Percentiles rank a stretch among this genome's conserved stretches.
Evolutionary conservation across 2,329 filamentous ascomycete genomes (phyloP).

Genomic region (Colletotrichum salicis): DNA sequence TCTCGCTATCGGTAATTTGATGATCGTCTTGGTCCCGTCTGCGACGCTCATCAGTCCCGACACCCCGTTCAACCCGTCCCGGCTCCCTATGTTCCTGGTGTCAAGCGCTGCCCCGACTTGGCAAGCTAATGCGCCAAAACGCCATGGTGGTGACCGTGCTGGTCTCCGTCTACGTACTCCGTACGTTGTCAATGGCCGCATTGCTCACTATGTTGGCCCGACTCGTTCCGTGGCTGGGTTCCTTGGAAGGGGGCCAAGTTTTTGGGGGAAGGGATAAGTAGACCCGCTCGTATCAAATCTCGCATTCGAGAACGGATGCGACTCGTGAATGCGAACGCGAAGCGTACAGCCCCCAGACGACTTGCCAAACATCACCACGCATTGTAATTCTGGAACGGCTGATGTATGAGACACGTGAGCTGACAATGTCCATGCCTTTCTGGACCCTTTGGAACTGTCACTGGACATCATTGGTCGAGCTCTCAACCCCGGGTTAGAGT

Average conservation of each 20-base stretch:
- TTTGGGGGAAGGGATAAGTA: not conserved
- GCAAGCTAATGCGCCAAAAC: not conserved
- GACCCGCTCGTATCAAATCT: conserved; percentile 15
- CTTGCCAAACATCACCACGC: conserved; percentile 4
- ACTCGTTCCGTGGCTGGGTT: not conserved
- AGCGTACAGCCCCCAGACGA: not conserved
- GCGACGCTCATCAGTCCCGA: not conserved
- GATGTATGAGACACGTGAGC: conserved; percentile 34
- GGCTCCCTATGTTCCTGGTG: not conserved
- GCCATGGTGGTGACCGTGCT: conserved; percentile 15
- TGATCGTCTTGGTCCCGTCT: not conserved
- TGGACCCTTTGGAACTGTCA: not conserved
- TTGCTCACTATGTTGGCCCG: not conserved
- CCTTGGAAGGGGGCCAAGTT: not conserved
- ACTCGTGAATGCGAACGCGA: conserved; percentile 29
- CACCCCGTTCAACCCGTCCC: not conserved
- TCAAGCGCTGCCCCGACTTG: not conserved
- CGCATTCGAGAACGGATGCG: conserved; percentile 2
- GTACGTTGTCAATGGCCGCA: not conserved
- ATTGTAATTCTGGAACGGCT: conserved; percentile 29
- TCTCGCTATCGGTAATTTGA: conserved; percentile 24
- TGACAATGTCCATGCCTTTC: conserved; percentile 8
- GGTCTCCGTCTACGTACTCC: not conserved
- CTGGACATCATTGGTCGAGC: conserved; percentile 9
- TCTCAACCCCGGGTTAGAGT: not conserved